These are phyloP conservation scores for Chalciporus pseudorubinellus DNA, from an alignment of 768 basidiomycete species.

Conservation along the genomic window DNA sequence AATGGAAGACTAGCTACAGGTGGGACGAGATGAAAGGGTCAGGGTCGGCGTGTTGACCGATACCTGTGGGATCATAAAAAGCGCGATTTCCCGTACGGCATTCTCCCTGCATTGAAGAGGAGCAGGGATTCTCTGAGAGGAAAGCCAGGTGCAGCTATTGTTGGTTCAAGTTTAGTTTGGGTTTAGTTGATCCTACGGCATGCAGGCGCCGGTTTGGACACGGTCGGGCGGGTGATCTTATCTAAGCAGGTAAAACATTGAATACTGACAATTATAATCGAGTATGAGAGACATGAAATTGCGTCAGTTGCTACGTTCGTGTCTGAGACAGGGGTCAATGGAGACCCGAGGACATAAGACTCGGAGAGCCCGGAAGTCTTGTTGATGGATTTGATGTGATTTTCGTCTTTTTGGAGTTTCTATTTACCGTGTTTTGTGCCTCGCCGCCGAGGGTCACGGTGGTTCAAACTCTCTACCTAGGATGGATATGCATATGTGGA, in stretches of 20 bases:
- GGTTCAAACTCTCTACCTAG: no score
- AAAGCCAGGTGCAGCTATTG: slow-evolving; percentile 12
- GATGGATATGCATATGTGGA: neutral
- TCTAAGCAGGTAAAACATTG: slow-evolving; percentile 3
- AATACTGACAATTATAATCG: no score
- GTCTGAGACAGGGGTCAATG: no score
- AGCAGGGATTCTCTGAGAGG: slow-evolving; percentile 18
- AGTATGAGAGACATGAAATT: no score
- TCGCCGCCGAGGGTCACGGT: no score
- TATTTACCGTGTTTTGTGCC: no score
- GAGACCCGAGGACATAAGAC: no score
- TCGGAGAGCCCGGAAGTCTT: no score
- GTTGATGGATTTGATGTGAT: no score
- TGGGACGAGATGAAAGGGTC: neutral
- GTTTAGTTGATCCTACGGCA: slow-evolving; percentile 6
- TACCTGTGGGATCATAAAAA: slow-evolving; percentile 4
- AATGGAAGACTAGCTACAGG: neutral
- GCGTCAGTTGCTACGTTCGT: no score
- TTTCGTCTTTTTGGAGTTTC: no score
- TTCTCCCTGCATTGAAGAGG: slow-evolving; percentile 8
- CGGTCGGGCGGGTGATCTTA: slow-evolving; percentile 13
- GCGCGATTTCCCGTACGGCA: slow-evolving; percentile 6
- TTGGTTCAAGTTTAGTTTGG: neutral
- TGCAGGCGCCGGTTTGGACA: neutral
- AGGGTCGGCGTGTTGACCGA: neutral